phyloP scores from a whole-genome alignment of 73 alveolate species.

The Uronychia binucleata region DNA sequence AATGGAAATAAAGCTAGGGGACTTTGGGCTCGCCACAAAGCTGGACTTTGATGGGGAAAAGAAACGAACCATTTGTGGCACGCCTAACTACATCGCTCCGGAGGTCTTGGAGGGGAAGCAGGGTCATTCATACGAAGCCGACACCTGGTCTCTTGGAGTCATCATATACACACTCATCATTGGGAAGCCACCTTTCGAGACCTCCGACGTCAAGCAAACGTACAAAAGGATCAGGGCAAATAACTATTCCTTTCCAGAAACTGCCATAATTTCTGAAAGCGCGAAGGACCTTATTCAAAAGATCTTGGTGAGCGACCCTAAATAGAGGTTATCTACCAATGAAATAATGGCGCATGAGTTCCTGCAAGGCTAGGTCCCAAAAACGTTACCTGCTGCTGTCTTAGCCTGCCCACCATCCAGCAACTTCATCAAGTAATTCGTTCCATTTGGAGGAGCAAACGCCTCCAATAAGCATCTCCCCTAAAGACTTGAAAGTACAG shows the following conservation, averaged over 20 bases:
- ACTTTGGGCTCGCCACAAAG: slow-evolving; percentile 92
- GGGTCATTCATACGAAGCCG: slow-evolving; percentile 94
- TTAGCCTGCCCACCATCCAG: slow-evolving; percentile 80
- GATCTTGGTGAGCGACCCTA: slow-evolving; percentile 41
- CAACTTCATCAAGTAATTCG: slow-evolving; percentile 35
- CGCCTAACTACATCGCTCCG: slow-evolving; percentile 94
- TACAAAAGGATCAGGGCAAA: slow-evolving; percentile 87
- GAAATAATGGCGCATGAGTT: slow-evolving; percentile 54
- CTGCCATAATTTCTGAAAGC: slow-evolving; percentile 59
- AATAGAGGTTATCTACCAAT: slow-evolving; percentile 22
- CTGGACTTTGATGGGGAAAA: slow-evolving; percentile 86
- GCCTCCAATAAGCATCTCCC: neutral
- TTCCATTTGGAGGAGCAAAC: neutral
- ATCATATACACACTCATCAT: slow-evolving; percentile 88
- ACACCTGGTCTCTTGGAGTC: slow-evolving; percentile 96
- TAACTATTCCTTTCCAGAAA: slow-evolving; percentile 88
- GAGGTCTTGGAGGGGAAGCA: slow-evolving; percentile 72
- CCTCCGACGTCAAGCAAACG: slow-evolving; percentile 93
- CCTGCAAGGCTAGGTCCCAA: slow-evolving; percentile 61
- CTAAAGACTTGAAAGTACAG: slow-evolving; percentile 27
- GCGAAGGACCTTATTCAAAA: slow-evolving; percentile 63
- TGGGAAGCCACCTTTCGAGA: slow-evolving; percentile 98
- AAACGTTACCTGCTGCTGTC: slow-evolving; percentile 71
- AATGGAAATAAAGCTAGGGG: slow-evolving; percentile 89
- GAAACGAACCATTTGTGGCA: slow-evolving; percentile 91